Evolutionary conservation across 1,284 basidiomycete genomes (phyloP), one percentile per base, ranked within the genome.

Genomic region (Spongispora temasekensis): DNA sequence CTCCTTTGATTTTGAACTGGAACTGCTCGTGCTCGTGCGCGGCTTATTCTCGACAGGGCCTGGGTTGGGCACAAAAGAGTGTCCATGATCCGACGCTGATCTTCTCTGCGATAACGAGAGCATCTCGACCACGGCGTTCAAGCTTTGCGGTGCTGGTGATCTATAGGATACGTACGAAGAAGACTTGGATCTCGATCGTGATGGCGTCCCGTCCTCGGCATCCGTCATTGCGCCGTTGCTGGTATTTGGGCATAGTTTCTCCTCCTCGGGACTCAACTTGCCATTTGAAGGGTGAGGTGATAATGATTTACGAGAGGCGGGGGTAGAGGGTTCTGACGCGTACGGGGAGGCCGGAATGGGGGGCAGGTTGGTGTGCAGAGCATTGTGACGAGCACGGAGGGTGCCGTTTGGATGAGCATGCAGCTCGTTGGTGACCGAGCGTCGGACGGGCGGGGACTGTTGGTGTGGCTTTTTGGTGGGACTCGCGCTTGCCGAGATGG

Each of bases 41-140:
- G 71, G 72, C 40, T 70, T 50, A 13, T 19, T 65, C 55, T 75
- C 75, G 32, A 25, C 53, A 12, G 48, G 44, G 10, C 64, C 60
- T 7, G 19, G 46, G n/a, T 19, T 48, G 28, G 17, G 64, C 7
- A 52, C 55, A 25, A 58, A 19, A 61, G 61, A 67, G 60, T 60
- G 73, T 54, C 72, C 75, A 58, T 71, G 70, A 56, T 77, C 79
- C 5, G 76, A 77, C 1, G 63, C 44, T 27, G 72, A 67, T 57
- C 65, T 71, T 53, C 56, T 79, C 54, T 85, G 83, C 15, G 83
- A 81, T 48, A 78, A 76, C 5, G 84, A 78, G 7, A 87, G 70
- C 71, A 83, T 78, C 68, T 87, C 83, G 27, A 85, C 70, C 21
- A 82, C 85, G 58, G 84, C 85, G 63, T 78, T 81, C 56, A 87